phyloP scores from a whole-genome alignment of 805 yeast genomes.

The Lipomyces yamadae region DNA sequence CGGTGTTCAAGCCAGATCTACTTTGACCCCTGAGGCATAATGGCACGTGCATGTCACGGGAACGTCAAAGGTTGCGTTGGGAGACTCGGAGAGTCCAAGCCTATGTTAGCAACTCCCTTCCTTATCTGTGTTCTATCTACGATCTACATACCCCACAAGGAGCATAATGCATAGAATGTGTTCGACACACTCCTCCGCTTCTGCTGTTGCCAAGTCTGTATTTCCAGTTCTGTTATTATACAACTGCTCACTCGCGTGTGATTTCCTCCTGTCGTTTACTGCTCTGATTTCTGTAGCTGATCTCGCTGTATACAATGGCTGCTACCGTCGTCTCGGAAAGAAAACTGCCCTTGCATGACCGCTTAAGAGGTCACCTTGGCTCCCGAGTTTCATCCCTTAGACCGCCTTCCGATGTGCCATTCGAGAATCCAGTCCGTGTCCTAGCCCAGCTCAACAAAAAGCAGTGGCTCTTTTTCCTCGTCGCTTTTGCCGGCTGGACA shows the following conservation, averaged over 20 bases:
- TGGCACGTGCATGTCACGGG: too few relatives aligned
- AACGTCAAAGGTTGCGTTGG: too few relatives aligned
- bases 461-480: constrained; percentile 65
- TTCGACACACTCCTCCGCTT: neutral
- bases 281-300: neutral
- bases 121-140: neutral
- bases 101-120: too few relatives aligned
- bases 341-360: constrained; percentile 7
- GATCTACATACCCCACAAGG: neutral
- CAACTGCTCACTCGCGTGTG: neutral
- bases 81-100: too few relatives aligned
- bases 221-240: neutral
- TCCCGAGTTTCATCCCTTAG: constrained; percentile 44
- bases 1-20: too few relatives aligned
- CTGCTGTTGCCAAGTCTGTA: neutral
- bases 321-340: neutral
- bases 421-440: constrained; percentile 64
- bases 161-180: too few relatives aligned
- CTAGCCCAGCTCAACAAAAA: constrained; percentile 53
- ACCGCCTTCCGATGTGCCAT: constrained; percentile 40
- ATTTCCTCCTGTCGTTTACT: neutral
- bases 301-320: neutral
- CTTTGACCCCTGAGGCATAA: too few relatives aligned
- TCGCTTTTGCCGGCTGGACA: constrained; percentile 71
- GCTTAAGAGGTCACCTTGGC: constrained; percentile 42